These are phyloP conservation scores for Begonia loranthoides DNA, from an alignment of 306 rosid species.

Conservation along the genomic window DNA sequence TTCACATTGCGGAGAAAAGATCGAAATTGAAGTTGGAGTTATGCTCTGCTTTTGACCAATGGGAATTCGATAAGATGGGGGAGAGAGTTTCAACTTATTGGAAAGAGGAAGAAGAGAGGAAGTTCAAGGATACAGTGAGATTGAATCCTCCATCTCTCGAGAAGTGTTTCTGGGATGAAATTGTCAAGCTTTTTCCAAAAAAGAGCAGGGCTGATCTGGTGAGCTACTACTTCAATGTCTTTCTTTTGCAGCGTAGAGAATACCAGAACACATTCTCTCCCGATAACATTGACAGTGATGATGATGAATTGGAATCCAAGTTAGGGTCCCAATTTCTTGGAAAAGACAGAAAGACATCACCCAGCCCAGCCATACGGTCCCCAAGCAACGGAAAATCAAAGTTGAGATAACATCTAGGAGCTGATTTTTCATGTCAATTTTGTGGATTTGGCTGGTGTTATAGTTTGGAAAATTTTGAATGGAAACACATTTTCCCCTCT, in stretches of 20 bases:
- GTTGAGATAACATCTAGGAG: too few relatives aligned
- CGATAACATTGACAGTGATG: conserved; percentile 47
- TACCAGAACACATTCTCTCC: conserved; percentile 69
- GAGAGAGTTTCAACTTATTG: conserved; percentile 44
- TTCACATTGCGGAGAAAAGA: conserved; percentile 60
- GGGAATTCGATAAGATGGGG: conserved; percentile 51
- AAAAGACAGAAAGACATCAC: not conserved
- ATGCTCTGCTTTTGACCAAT: conserved; percentile 41
- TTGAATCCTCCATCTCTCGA: conserved; percentile 26
- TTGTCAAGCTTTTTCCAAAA: conserved; percentile 27
- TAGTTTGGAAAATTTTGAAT: too few relatives aligned
- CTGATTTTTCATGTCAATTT: too few relatives aligned
- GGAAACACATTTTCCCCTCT: too few relatives aligned
- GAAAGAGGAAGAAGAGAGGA: conserved; percentile 48
- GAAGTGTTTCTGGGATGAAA: conserved; percentile 37
- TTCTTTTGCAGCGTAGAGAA: conserved; percentile 54
- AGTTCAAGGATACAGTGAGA: conserved; percentile 30
- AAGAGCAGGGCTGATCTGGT: conserved; percentile 59
- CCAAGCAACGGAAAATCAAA: not conserved
- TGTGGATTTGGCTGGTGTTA: too few relatives aligned
- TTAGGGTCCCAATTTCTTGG: conserved; percentile 28
- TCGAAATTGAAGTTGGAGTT: conserved; percentile 44
- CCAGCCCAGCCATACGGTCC: not conserved
- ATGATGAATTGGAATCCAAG: conserved; percentile 30
- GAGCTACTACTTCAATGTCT: conserved; percentile 85